Base-by-base conservation (phyloP, 768 basidiomycete species). In the Russula foetens region DNA sequence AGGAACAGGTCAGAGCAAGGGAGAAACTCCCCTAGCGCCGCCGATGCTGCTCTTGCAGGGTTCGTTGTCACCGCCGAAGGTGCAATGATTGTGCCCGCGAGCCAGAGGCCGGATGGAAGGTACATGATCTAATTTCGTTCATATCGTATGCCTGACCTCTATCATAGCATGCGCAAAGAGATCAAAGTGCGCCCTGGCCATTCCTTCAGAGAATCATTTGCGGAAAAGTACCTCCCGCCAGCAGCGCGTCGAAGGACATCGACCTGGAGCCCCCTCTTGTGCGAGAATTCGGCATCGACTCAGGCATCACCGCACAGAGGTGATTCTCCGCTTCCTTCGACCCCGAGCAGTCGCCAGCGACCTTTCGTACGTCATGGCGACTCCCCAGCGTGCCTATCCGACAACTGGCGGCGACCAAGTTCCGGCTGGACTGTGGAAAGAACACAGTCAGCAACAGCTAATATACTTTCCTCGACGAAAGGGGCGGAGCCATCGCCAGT, bases 41-140 rank as follows among this genome's bases (percentile, higher is more conserved):
- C 12, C 26, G 55, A 53, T 35, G n/a, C 24, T 8, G 31, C 29
- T 26, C 50, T 58, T 35, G 45, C 56, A 19, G 61, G 51, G 9
- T 29, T 58, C 21, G 51, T 57, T 43, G 23, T 43, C 17, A 53
- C 61, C 14, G 45, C 56, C n/a, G 29, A 53, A 29, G 61, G 61
- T 6, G 33, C 26, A 12, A 9, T 53, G 21, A 24, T 62, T 41
- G 56, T 62, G 9, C 56, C 61, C 15, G 61, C 61, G 23, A 58
- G 56, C 45, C 61, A 58, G 51, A 58, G 61, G 38, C 38, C 28
- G 28, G 60, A 62, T 29, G 60, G 56, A 58, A 62, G 56, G 61
- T 53, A 35, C 50, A 3, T 47, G 0, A 4, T 17, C n/a, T 9
- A 33, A 2, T 33, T 28, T 21, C 29, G 15, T 43, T 35, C 31